Evolutionary conservation across 2,329 filamentous ascomycete genomes (phyloP).

Genomic region (Monilinia fructicola): DNA sequence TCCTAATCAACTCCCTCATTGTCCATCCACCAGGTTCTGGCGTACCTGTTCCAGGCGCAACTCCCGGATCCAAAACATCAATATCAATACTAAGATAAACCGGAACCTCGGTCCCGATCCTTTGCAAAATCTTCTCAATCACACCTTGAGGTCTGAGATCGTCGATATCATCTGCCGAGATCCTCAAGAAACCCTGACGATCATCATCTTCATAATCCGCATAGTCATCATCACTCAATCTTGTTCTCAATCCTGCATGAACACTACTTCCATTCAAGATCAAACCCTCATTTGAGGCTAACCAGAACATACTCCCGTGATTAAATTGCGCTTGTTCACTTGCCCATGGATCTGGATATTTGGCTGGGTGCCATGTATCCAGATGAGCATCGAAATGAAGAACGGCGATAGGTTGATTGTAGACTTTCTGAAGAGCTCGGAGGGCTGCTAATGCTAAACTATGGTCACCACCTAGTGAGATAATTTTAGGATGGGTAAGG

Average conservation of each 20-base stretch:
- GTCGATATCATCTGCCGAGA: slow-evolving; percentile 84
- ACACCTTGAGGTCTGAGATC: slow-evolving; percentile 73
- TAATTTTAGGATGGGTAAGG: slow-evolving; percentile 44
- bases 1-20: slow-evolving; percentile 80
- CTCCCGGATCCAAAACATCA: slow-evolving; percentile 72
- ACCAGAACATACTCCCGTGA: slow-evolving; percentile 90
- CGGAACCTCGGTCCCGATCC: slow-evolving; percentile 71
- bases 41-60: slow-evolving; percentile 77
- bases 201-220: slow-evolving; percentile 71
- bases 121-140: slow-evolving; percentile 66
- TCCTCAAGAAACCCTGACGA: slow-evolving; percentile 74
- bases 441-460: slow-evolving; percentile 68
- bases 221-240: slow-evolving; percentile 65
- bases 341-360: slow-evolving; percentile 77
- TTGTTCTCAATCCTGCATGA: slow-evolving; percentile 79
- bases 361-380: slow-evolving; percentile 47
- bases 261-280: slow-evolving; percentile 73
- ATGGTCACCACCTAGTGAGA: slow-evolving; percentile 74
- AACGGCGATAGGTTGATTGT: slow-evolving; percentile 64
- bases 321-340: slow-evolving; percentile 73
- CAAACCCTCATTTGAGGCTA: slow-evolving; percentile 77
- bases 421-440: slow-evolving; percentile 61
- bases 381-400: slow-evolving; percentile 67
- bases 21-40: slow-evolving; percentile 92
- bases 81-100: slow-evolving; percentile 83